These are phyloP conservation scores for Cercophora sp. DNA, from an alignment of 495 filamentous ascomycete genomes.

Conservation along the genomic window DNA sequence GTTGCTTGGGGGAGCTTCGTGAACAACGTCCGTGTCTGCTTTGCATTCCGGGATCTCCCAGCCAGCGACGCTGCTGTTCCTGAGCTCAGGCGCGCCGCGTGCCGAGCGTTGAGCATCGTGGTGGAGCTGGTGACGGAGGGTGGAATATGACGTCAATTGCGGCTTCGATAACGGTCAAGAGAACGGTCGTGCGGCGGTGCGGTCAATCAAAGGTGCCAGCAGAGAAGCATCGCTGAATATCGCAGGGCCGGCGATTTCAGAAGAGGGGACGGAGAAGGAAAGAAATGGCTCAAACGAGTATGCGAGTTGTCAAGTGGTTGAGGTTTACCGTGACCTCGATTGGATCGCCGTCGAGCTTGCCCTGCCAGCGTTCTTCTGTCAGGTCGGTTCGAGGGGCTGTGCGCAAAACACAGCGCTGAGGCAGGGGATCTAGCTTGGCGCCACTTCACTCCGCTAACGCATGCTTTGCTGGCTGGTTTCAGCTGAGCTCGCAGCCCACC, in stretches of 20 bases:
- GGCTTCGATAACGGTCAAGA: too few relatives aligned
- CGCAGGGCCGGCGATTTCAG: too few relatives aligned
- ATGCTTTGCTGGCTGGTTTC: too few relatives aligned
- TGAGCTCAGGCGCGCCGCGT: constrained; percentile 2
- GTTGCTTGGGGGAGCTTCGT: not conserved
- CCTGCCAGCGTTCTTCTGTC: not conserved
- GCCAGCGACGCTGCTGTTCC: not conserved
- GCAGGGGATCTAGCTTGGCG: too few relatives aligned
- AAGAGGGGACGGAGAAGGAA: not conserved
- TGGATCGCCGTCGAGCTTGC: not conserved
- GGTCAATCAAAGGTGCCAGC: too few relatives aligned
- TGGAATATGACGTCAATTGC: constrained; percentile 11
- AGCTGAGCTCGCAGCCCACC: too few relatives aligned
- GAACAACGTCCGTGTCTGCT: constrained; percentile 4
- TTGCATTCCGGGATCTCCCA: not conserved
- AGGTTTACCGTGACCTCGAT: not conserved
- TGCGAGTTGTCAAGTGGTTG: not conserved
- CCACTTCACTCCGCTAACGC: too few relatives aligned
- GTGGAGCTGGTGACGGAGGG: not conserved
- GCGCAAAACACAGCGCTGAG: too few relatives aligned
- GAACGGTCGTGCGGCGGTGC: too few relatives aligned
- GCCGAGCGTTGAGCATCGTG: constrained; percentile 11
- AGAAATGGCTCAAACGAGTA: not conserved
- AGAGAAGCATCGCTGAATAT: too few relatives aligned
- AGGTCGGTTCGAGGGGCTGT: not conserved